A percentile compares a stretch with the other conserved stretches of the same genome.
Evolutionary conservation across 768 basidiomycete genomes (phyloP).

Genomic region (Boletus sp.): DNA sequence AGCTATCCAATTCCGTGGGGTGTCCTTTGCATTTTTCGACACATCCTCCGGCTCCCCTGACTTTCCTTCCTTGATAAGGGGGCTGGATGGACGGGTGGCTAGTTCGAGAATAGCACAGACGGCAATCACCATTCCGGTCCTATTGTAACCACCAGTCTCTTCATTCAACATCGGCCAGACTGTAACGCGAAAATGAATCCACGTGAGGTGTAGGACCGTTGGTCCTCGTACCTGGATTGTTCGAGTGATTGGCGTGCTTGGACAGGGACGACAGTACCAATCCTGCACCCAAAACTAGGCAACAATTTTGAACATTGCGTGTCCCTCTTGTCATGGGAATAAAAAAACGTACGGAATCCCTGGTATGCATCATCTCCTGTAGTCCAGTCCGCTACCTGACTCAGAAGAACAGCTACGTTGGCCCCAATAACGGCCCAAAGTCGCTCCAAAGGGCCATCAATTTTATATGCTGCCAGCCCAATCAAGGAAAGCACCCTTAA

Average conservation of each 20-base stretch:
- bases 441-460: slow-evolving; percentile 50
- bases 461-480: slow-evolving; percentile 51
- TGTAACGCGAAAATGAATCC: slow-evolving; percentile 22
- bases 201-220: background rate
- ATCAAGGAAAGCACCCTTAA: slow-evolving; percentile 49
- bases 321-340: background rate
- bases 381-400: slow-evolving; percentile 54
- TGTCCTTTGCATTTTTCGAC: slow-evolving; percentile 5
- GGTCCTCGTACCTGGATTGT: slow-evolving; percentile 60
- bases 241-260: slow-evolving; percentile 77
- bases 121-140: slow-evolving; percentile 57
- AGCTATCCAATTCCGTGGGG: slow-evolving; percentile 32
- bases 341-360: slow-evolving; percentile 40
- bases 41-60: background rate
- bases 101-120: slow-evolving; percentile 56
- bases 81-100: slow-evolving; percentile 38
- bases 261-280: slow-evolving; percentile 62
- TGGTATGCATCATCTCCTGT: slow-evolving; percentile 43
- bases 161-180: slow-evolving; percentile 79
- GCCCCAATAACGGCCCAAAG: slow-evolving; percentile 56
- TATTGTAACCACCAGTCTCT: slow-evolving; percentile 67
- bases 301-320: background rate
- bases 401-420: slow-evolving; percentile 46
- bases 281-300: slow-evolving; percentile 62
- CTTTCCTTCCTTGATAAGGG: slow-evolving; percentile 2